Conservation (phyloP, 2,329 filamentous ascomycete species). For the Pseudogymnoascus sp. region DNA sequence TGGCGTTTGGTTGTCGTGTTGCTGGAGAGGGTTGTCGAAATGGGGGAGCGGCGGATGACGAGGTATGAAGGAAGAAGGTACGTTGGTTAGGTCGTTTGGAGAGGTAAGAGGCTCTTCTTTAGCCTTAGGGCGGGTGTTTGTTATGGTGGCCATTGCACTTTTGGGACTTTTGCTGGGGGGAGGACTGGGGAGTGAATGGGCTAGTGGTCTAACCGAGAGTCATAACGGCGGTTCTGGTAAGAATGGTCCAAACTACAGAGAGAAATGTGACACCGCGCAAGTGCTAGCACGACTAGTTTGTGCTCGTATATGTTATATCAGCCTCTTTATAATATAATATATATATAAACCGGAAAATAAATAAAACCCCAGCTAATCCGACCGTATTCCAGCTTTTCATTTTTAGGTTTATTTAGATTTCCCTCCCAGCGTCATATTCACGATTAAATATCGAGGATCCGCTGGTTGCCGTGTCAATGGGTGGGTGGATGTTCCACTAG, state of each 20-base stretch:
- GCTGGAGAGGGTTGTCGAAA: background rate
- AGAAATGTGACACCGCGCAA: background rate
- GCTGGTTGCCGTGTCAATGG: constrained; percentile 4
- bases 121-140: constrained; percentile 1
- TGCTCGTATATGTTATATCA: background rate
- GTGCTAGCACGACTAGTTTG: background rate
- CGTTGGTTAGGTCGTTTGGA: background rate
- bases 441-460: background rate
- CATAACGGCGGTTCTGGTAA: background rate
- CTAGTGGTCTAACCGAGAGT: background rate
- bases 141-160: background rate
- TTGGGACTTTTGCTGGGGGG: background rate
- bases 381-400: background rate
- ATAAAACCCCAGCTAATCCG: background rate
- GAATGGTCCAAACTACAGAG: background rate
- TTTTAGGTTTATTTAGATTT: background rate
- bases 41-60: background rate
- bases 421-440: background rate
- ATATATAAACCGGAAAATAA: background rate
- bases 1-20: background rate
- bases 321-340: background rate
- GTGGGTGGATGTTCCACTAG: constrained; percentile 4
- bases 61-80: constrained; percentile 5
- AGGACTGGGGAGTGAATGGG: background rate
- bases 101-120: background rate